Evolutionary conservation across 306 rosid genomes (phyloP), one percentile per base, ranked within the genome.

Genomic region (Senna siamea): DNA sequence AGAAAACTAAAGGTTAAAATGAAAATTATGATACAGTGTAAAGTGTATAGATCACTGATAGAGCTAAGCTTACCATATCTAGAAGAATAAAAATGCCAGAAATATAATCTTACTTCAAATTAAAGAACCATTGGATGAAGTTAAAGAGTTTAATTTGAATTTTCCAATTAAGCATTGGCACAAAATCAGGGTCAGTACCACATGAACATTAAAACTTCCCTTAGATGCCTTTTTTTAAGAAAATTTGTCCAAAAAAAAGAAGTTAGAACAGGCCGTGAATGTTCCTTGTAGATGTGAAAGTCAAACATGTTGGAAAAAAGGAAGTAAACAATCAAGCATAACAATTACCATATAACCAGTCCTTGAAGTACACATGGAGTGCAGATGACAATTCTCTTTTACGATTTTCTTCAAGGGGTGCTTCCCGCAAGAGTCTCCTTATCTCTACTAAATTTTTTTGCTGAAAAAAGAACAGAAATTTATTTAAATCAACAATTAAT

Each of bases 341-440:
- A 66, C 9, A 38, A 62, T 82, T 89, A 95, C 98, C 99, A 65
- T 95, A 92, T 84, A 95, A 83, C 99, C 99, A 95, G 77, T 95
- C 99, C 84, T 87, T 95, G 83, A 95, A 95, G 83, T 89, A 87
- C 64, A 90, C 91, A 73, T 95, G 99, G 51, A 95, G 93, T 0
- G 99, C 99, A 38, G 88, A 85, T 55, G 98, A 92, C 76, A 95
- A 79, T 74, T 95, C 99, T 40, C 89, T 88, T 76, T 85, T 92
- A 19, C 93, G 94, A 67, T 72, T 90, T 57, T 95, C 99, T 82
- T 95, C 98, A 44, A 95, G 93, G 12, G 97, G 85, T 61, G 93
- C 89, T 82, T 95, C 99, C 67, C 86, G 82, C 84, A 95, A 78
- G 67, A 83, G 82, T 78, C 90, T 90, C 83, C 84, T 86, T 73